Evolutionary conservation across 176 grass and related monocot genomes (phyloP), one percentile per base, ranked within the genome.

Genomic region (Olyra latifolia): DNA sequence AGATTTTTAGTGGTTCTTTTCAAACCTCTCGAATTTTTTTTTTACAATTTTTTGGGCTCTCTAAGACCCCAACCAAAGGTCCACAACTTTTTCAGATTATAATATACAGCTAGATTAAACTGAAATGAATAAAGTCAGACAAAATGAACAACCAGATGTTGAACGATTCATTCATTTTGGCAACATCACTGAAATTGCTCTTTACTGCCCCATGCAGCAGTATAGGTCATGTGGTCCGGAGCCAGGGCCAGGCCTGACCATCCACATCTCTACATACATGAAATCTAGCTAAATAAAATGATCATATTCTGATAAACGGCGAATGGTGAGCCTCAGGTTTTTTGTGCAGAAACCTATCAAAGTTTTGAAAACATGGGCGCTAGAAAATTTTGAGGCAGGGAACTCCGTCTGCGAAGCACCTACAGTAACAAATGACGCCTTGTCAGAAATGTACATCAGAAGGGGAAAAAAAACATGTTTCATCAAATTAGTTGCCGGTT

Each of bases 321-420:
- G 25, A 5, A 62, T 39, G 0, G 19, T 5, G 25, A 5, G 54
- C 38, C 2, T 27, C 16, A 29, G 14, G 17, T 14, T 80, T 66
- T 54, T 62, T 62, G 44, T 55, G 44, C 7, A 41, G 2, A 32
- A 38, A 54, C 58, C 57, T 41, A 63, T 89, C 65, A 85, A 49
- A 89, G 82, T 64, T 85, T 89, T 2, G 87, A 85, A 2, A 81
- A 41, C 16, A 55, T 12, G 53, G 10, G 25, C 27, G n/a, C 20
- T 12, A 3, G 16, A 5, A 25, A 25, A 0, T 10, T 48, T 7
- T 79, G 48, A 79, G 75, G 67, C 4, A 1, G 53, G 15, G 4
- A n/a, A n/a, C 62, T 39, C 20, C 38, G 17, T 43, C 53, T 53
- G 32, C 60, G 45, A 76, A 32, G 38, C 63, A 65, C 82, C 87